Evolutionary conservation across 1,284 basidiomycete genomes (phyloP), one percentile per base, ranked within the genome.

Genomic region (Cerioporus squamosus): DNA sequence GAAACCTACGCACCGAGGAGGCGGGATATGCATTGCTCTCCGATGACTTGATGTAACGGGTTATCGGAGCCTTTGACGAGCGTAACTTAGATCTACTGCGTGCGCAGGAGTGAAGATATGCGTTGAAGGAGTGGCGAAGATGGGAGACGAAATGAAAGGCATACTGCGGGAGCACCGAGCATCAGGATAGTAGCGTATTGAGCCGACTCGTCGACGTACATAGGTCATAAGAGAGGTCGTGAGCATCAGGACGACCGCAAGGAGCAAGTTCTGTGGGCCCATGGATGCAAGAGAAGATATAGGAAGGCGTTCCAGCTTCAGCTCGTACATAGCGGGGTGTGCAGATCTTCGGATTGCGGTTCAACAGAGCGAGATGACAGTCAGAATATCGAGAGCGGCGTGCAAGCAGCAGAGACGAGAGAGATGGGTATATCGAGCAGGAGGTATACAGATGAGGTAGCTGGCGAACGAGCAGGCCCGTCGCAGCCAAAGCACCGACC

Each of bases 391-490:
- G 49, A 47, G 29, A 33, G 46, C 26, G 20, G 38, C n/a, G 10
- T 18, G 20, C 14, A 42, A 45, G 42, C 6, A n/a, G 15, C 26
- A 44, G 8, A 18, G 20, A 12, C 39, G 23, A n/a, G n/a, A n/a
- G n/a, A n/a, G n/a, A n/a, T n/a, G 58, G 58, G 58, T 60, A 60
- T 60, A 50, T 44, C 44, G 22, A 49, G 40, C 38, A 36, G 44
- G 33, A 48, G 57, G 57, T 59, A 59, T 59, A 39, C 45, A 29
- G n/a, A n/a, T n/a, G n/a, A n/a, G n/a, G n/a, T n/a, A 40, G 4
- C 14, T 43, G 51, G 46, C 54, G 47, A 17, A 38, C 43, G 43
- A 45, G 26, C 8, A 14, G 17, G 38, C 15, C n/a, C 43, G 44
- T 45, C 26, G 58, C n/a, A n/a, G n/a, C n/a, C n/a, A n/a, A n/a